phyloP scores from a whole-genome alignment of 2,329 filamentous ascomycete genomes.

The Apiospora rasikravindrae region DNA sequence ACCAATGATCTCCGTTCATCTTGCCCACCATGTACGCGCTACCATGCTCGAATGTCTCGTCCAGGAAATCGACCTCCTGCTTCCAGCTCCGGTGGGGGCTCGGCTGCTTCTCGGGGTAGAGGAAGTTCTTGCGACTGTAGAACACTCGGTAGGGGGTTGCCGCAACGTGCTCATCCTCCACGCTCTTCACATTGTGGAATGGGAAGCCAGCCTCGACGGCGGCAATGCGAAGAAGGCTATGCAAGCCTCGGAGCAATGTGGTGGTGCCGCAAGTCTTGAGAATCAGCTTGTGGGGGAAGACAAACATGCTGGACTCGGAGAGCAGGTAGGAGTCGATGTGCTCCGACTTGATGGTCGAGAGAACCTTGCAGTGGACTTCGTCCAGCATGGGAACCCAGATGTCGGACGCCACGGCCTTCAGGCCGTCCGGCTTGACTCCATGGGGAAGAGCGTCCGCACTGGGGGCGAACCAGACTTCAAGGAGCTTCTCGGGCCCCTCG shows the following conservation, averaged over 20 bases:
- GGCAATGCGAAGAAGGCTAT: conserved; percentile 90
- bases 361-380: conserved; percentile 96
- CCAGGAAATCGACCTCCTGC: conserved; percentile 90
- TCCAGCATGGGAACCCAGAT: conserved; percentile 97
- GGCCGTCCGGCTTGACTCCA: conserved; percentile 72
- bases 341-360: conserved; percentile 91
- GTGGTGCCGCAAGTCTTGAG: conserved; percentile 98
- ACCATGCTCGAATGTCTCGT: conserved; percentile 87
- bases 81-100: conserved; percentile 98
- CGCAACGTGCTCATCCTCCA: conserved; percentile 72
- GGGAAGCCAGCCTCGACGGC: conserved; percentile 88
- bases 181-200: conserved; percentile 70
- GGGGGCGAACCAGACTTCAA: conserved; percentile 97
- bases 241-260: conserved; percentile 86
- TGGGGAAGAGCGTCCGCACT: conserved; percentile 75
- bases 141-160: conserved; percentile 95
- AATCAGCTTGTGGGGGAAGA: conserved; percentile 99
- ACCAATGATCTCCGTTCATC: conserved; percentile 99
- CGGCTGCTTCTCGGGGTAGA: conserved; percentile 92
- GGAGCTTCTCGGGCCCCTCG: conserved; percentile 95
- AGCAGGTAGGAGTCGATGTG: conserved; percentile 95
- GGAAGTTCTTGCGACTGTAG: conserved; percentile 98
- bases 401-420: conserved; percentile 84
- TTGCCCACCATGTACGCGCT: conserved; percentile 99
- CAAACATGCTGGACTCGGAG: conserved; percentile 99